phyloP scores from a whole-genome alignment of 768 basidiomycete species.

The Panaeolus papilionaceus region DNA sequence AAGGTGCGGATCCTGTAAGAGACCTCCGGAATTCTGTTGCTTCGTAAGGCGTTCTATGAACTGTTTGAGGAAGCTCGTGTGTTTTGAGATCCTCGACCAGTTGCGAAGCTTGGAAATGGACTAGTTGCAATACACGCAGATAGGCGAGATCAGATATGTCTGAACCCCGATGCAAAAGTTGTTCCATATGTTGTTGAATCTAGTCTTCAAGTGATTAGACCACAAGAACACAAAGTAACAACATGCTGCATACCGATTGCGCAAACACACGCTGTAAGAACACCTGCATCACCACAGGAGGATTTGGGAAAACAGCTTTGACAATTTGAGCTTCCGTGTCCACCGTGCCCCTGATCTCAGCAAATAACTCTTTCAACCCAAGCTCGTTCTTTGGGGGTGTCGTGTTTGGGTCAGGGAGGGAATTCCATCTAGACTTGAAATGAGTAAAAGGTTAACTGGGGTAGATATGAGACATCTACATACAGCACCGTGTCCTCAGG shows the following conservation, averaged over 20 bases:
- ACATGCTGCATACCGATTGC: constrained; percentile 73
- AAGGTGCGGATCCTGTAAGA: constrained; percentile 51
- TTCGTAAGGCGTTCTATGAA: constrained; percentile 69
- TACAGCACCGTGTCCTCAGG: constrained; percentile 64
- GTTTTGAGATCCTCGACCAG: constrained; percentile 92
- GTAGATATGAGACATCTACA: constrained; percentile 27
- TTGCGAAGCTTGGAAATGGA: constrained; percentile 76
- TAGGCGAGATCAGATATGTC: constrained; percentile 88
- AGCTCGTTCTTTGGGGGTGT: constrained; percentile 79
- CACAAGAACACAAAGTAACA: neutral
- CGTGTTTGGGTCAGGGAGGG: constrained; percentile 80
- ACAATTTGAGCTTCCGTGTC: constrained; percentile 98
- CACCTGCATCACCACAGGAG: constrained; percentile 96
- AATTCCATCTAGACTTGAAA: constrained; percentile 68
- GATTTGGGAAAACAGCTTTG: constrained; percentile 97
- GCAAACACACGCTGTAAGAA: constrained; percentile 98
- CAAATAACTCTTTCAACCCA: constrained; percentile 80
- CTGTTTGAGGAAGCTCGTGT: constrained; percentile 80
- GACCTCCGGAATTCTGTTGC: constrained; percentile 64
- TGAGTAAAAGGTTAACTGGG: constrained; percentile 3
- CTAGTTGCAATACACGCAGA: constrained; percentile 87
- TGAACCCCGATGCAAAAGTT: constrained; percentile 76
- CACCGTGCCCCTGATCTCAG: constrained; percentile 89
- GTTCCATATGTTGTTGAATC: constrained; percentile 98
- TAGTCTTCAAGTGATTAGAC: constrained; percentile 36